Evolutionary conservation across 176 grass and related monocot species (phyloP).

Genomic region (Zea mays): DNA sequence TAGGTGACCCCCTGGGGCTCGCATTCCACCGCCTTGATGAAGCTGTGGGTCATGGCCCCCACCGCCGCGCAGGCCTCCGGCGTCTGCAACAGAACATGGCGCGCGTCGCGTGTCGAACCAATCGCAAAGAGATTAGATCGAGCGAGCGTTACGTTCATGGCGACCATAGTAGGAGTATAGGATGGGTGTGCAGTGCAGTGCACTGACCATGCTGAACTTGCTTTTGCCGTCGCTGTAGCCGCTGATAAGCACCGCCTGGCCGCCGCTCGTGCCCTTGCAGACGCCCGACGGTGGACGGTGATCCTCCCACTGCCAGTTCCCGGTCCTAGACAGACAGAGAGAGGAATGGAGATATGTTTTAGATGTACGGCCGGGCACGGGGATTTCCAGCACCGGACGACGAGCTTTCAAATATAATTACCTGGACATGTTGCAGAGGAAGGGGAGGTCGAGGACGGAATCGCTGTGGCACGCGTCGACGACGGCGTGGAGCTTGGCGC

Average conservation of each 20-base stretch:
- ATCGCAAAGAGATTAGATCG: not conserved
- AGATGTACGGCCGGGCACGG: too few relatives aligned
- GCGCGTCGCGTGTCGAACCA: not conserved
- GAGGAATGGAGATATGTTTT: too few relatives aligned
- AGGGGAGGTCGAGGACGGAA: slow-evolving; percentile 81
- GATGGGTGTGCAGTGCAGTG: not conserved
- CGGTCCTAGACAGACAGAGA: too few relatives aligned
- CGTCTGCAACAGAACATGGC: not conserved
- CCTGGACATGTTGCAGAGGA: slow-evolving; percentile 57
- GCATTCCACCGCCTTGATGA: slow-evolving; percentile 59
- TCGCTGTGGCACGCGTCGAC: slow-evolving; percentile 84
- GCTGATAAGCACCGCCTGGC: too few relatives aligned
- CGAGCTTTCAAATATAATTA: too few relatives aligned
- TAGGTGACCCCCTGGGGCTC: slow-evolving; percentile 64
- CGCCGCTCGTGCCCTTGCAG: too few relatives aligned
- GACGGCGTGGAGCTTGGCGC: slow-evolving; percentile 75
- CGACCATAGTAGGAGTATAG: not conserved
- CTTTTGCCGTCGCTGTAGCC: not conserved
- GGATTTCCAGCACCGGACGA: too few relatives aligned
- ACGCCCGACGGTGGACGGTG: too few relatives aligned
- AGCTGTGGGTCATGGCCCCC: slow-evolving; percentile 93
- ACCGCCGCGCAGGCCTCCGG: slow-evolving; percentile 39
- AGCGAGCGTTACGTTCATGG: not conserved
- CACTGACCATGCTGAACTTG: slow-evolving; percentile 20
- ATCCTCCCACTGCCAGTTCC: not conserved